These are phyloP conservation scores for Solanum chmielewskii DNA, from an alignment of 257 asterid genomes.

Conservation along the genomic window DNA sequence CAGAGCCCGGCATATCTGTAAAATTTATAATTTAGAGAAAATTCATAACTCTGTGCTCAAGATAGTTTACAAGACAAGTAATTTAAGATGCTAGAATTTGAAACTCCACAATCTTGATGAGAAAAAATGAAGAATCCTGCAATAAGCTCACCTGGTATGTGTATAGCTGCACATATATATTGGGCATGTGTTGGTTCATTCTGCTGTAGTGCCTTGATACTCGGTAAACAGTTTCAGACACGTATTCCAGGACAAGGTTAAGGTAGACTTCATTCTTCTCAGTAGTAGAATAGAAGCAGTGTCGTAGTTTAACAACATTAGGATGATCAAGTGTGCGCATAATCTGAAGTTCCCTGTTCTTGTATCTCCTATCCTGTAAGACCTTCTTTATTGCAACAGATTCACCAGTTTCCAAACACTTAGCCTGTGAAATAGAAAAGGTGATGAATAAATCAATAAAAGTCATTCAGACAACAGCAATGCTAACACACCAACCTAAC, in stretches of 20 bases:
- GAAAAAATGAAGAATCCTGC: neutral
- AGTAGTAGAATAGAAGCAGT: constrained; percentile 73
- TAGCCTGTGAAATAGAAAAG: constrained; percentile 37
- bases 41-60: neutral
- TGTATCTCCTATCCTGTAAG: constrained; percentile 87
- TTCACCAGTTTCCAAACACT: constrained; percentile 73
- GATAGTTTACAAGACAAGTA: neutral
- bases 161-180: constrained; percentile 59
- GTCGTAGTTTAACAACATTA: constrained; percentile 68
- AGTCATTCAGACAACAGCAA: neutral
- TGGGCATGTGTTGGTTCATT: constrained; percentile 70
- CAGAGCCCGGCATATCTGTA: constrained; percentile 79
- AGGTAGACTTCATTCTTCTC: constrained; percentile 80
- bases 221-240: constrained; percentile 73
- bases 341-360: constrained; percentile 79
- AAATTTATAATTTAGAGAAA: neutral
- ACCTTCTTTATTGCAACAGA: constrained; percentile 86
- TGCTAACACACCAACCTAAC: neutral
- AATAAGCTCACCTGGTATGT: constrained; percentile 55
- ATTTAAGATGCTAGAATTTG: neutral
- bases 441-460: neutral
- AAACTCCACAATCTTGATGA: neutral
- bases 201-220: constrained; percentile 71
- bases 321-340: constrained; percentile 65
- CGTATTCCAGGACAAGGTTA: constrained; percentile 76